Conservation (phyloP, 1,284 basidiomycete genomes). For the Bjerkandera adusta region DNA sequence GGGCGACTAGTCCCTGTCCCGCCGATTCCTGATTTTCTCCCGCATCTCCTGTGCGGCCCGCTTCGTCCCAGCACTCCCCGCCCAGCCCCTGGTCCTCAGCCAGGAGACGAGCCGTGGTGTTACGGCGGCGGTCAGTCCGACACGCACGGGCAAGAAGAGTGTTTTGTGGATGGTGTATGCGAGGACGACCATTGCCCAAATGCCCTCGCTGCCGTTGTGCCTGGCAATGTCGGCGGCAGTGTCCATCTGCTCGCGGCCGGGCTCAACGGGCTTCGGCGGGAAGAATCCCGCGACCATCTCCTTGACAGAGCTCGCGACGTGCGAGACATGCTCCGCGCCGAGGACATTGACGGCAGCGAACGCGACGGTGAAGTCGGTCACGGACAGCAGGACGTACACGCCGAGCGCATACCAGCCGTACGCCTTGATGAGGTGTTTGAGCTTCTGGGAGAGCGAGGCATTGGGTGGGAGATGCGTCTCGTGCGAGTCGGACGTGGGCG, state of each 20-base stretch:
- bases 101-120: slow-evolving; percentile 85
- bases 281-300: slow-evolving; percentile 42
- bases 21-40: slow-evolving; percentile 40
- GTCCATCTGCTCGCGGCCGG: slow-evolving; percentile 60
- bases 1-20: slow-evolving; percentile 25
- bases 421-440: slow-evolving; percentile 85
- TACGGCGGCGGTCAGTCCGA: slow-evolving; percentile 86
- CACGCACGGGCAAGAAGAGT: slow-evolving; percentile 84
- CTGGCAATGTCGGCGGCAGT: slow-evolving; percentile 22
- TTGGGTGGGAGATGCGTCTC: slow-evolving; percentile 38
- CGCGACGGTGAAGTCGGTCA: slow-evolving; percentile 78
- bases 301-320: slow-evolving; percentile 61
- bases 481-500: slow-evolving; percentile 20
- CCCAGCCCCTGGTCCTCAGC: slow-evolving; percentile 76
- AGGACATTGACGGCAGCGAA: slow-evolving; percentile 86
- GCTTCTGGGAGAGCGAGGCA: slow-evolving; percentile 62
- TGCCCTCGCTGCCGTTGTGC: slow-evolving; percentile 53
- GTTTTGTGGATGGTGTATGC: slow-evolving; percentile 98
- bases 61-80: slow-evolving; percentile 62
- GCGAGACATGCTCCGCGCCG: slow-evolving; percentile 88
- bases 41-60: slow-evolving; percentile 65
- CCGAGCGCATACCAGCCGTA: slow-evolving; percentile 94
- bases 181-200: slow-evolving; percentile 90
- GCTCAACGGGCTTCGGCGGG: slow-evolving; percentile 53
- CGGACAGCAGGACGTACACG: slow-evolving; percentile 74